Base-by-base conservation (phyloP, 2,329 filamentous ascomycete species). In the Penicillium concentricum region DNA sequence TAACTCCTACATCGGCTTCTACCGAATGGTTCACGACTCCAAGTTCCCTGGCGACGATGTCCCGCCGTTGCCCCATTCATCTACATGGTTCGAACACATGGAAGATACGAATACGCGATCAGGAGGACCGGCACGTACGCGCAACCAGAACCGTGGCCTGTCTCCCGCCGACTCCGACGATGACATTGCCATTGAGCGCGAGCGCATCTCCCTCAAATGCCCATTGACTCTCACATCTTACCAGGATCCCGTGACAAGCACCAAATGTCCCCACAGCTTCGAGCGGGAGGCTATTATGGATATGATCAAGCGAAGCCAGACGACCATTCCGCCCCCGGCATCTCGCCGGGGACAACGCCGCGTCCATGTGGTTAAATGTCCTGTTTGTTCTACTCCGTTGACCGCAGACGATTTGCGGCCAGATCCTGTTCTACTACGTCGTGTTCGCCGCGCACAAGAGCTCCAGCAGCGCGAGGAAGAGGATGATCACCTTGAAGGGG, bases 1-100 rank as follows among this genome's bases (percentile, higher is more conserved):
- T 66, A 84, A 87, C 62, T 75, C 79, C 50, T 89, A 89, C 71
- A 75, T 79, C 46, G 77, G 78, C 22, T 89, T 88, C 77, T 84
- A 85, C 67, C 75, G 78, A 9, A 72, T 83, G n/a, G 77, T 87
- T 3, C 85, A 88, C 68, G 84, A 87, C 62, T 81, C 85, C 28
- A 80, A 79, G 47, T 75, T 84, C 60, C 78, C 77, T 1, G 79
- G 79, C n/a, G 77, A 83, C 50, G 75, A 81, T 3, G 79, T 79
- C 2, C 80, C 81, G 4, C 78, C 79, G 0, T 67, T 87, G 16
- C 82, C 85, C 0, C 78, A 83, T 49, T 72, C 82, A 10, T 81
- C 79, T 13, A 83, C 83, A 12, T 90, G 87, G 87, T 89, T 90
- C 67, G 68, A 74, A 4, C 78, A 80, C 13, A 74, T 81, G 54